Evolutionary conservation across 306 rosid species (phyloP), one percentile per base, ranked within the genome.

Genomic region (Gleditsia sinensis): DNA sequence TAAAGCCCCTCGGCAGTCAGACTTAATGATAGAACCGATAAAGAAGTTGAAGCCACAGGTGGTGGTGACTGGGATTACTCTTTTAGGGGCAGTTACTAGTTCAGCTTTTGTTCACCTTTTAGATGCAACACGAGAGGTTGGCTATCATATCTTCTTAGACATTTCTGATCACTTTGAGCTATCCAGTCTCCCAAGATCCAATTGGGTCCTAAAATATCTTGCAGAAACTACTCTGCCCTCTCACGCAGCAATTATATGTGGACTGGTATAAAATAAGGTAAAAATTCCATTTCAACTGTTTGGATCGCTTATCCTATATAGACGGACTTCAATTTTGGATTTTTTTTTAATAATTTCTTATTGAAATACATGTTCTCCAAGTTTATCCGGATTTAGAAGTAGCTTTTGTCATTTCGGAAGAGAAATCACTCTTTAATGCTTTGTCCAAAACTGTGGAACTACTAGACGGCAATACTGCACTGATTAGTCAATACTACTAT

Each of bases 1-100:
- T 80, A 93, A 93, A 79, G 98, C 98, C 51, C 98, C 98, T 28
- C 87, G 89, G 67, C 98, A 93, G 67, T 93, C 98, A 93, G 82
- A n/a, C n/a, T n/a, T n/a, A n/a, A n/a, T n/a, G n/a, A n/a, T n/a
- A n/a, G n/a, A n/a, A n/a, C n/a, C n/a, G n/a, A n/a, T n/a, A n/a
- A n/a, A n/a, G n/a, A n/a, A n/a, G n/a, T n/a, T n/a, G n/a, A n/a
- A n/a, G n/a, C 98, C 98, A 24, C 88, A 93, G 80, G 93, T 93
- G 78, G 98, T 93, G 83, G 93, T 93, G 32, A 87, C 98, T 53
- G 98, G 98, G 75, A 83, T 90, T 83, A 90, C 98, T 34, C 83
- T 87, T 66, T 93, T 87, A 84, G 98, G 90, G 84, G 89, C 95
- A 54, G 93, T 93, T 71, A 93, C 98, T 79, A 93, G 95, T 77